phyloP scores from a whole-genome alignment of 306 rosid genomes.

The Vigna reflexopilosa region DNA sequence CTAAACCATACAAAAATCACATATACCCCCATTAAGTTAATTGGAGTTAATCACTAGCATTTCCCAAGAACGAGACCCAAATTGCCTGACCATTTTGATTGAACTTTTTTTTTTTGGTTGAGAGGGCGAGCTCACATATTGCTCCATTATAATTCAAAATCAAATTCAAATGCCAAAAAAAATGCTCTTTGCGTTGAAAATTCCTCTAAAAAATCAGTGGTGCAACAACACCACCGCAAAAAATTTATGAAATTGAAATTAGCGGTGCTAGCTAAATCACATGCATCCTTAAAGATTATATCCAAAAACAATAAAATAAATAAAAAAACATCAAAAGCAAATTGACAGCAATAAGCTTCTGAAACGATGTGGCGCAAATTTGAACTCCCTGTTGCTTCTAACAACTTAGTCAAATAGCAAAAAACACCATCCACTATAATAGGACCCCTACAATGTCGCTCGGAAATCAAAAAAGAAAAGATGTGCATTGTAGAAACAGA shows the following conservation, averaged over 20 bases:
- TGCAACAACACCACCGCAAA: slow-evolving; percentile 18
- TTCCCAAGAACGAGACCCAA: slow-evolving; percentile 14
- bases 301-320: neutral
- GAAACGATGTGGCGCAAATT: slow-evolving; percentile 1
- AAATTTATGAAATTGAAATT: slow-evolving; percentile 23
- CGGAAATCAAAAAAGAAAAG: slow-evolving; percentile 29
- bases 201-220: slow-evolving; percentile 7
- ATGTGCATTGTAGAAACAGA: slow-evolving; percentile 41
- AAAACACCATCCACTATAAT: slow-evolving; percentile 25
- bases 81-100: neutral
- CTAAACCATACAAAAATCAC: slow-evolving; percentile 19
- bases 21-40: slow-evolving; percentile 5
- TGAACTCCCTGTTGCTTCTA: slow-evolving; percentile 27
- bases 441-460: slow-evolving; percentile 37
- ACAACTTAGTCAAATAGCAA: slow-evolving; percentile 36
- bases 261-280: neutral
- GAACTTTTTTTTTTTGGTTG: neutral
- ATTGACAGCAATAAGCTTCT: slow-evolving; percentile 14
- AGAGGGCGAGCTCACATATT: neutral
- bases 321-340: neutral
- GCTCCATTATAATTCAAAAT: neutral
- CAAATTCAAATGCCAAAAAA: neutral
- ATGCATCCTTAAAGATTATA: neutral
- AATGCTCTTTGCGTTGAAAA: slow-evolving; percentile 9
- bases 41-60: slow-evolving; percentile 42